Conservation (phyloP, 176 grass and related monocot species). For the Oryza meridionalis region DNA sequence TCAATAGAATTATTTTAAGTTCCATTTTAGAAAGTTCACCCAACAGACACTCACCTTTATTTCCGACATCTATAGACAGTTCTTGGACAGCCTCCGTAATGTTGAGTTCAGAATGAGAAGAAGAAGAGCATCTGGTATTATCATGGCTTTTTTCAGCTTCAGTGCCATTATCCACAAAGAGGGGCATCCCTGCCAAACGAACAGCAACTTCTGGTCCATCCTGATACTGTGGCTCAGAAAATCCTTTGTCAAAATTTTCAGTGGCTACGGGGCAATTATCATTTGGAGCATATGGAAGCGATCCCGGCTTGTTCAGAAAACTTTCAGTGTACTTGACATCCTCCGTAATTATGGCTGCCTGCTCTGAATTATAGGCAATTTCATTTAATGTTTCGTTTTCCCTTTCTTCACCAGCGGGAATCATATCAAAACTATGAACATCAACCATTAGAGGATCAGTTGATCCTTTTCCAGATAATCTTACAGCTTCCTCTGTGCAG, state of each 20-base stretch:
- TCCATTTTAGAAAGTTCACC: not conserved
- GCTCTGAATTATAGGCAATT: not conserved
- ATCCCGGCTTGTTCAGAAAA: not conserved
- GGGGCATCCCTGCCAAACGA: not conserved
- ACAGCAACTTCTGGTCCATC: not conserved
- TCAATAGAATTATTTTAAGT: not conserved
- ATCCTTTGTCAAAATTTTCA: not conserved
- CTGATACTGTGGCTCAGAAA: not conserved
- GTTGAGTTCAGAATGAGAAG: conserved; percentile 15
- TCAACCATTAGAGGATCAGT: not conserved
- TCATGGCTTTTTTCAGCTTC: not conserved
- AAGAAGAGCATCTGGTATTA: not conserved
- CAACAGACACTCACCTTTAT: conserved; percentile 10
- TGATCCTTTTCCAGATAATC: not conserved
- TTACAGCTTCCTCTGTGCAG: not conserved
- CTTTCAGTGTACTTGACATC: not conserved
- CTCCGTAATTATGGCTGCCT: not conserved
- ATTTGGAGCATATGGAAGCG: not conserved
- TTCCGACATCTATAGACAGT: not conserved
- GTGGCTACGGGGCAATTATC: not conserved
- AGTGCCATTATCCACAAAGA: not conserved
- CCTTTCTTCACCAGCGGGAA: not conserved
- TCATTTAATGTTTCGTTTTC: no score
- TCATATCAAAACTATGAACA: not conserved
- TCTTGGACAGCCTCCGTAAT: conserved; percentile 4